phyloP scores from a whole-genome alignment of 192 early-diverging fungal species.

The Radiomyces spectabilis region DNA sequence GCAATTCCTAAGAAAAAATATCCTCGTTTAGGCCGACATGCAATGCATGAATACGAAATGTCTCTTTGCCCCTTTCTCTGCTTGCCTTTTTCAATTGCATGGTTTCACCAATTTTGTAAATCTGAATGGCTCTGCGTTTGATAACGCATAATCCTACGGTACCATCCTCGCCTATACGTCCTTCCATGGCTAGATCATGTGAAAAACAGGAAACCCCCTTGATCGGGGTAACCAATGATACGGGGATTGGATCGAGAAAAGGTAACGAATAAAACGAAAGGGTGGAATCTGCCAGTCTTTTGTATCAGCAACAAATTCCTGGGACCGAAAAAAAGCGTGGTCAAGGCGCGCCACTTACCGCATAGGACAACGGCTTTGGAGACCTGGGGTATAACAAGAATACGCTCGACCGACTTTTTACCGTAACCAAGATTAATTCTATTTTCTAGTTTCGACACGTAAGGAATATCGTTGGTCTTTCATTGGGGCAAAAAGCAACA shows the following conservation, averaged over 20 bases:
- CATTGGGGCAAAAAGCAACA: not conserved
- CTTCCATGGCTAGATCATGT: constrained; percentile 41
- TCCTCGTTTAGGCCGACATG: too few species aligned
- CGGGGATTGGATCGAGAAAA: constrained; percentile 36
- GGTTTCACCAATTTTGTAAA: constrained; percentile 34
- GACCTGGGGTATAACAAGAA: constrained; percentile 57
- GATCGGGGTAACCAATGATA: constrained; percentile 31
- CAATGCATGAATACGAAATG: constrained; percentile 5
- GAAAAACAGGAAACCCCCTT: constrained; percentile 55
- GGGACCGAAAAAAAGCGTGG: not conserved
- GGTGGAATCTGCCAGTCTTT: constrained; percentile 65
- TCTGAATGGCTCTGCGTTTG: constrained; percentile 39
- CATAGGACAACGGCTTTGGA: constrained; percentile 56
- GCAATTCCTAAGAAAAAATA: constrained; percentile 46
- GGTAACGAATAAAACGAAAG: constrained; percentile 57
- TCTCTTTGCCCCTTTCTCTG: not conserved
- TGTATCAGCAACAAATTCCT: too few species aligned
- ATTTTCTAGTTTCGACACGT: constrained; percentile 19
- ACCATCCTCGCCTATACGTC: constrained; percentile 37
- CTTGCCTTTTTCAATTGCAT: constrained; percentile 36
- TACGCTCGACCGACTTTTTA: constrained; percentile 49
- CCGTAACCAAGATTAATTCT: constrained; percentile 51
- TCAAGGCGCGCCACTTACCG: constrained; percentile 35
- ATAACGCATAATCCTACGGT: constrained; percentile 40
- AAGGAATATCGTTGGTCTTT: constrained; percentile 16